Conservation (phyloP, 305 asterid species). For the Fraxinus xanthoxyloides region DNA sequence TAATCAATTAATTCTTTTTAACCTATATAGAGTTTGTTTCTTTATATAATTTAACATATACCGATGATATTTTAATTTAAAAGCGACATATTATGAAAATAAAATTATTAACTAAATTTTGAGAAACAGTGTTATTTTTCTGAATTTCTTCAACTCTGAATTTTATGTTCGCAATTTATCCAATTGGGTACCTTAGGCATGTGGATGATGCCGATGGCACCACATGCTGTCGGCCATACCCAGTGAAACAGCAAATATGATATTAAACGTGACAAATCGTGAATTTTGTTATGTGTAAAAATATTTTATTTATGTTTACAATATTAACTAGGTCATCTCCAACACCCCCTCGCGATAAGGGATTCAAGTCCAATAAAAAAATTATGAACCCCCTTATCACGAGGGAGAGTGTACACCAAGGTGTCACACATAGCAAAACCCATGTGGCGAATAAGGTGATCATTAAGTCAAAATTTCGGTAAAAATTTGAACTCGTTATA, state of each 20-base stretch:
- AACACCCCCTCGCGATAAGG: background rate
- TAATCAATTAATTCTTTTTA: background rate
- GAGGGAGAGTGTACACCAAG: too few relatives aligned
- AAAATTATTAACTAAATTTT: too few relatives aligned
- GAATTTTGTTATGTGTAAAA: too few relatives aligned
- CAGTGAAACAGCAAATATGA: background rate
- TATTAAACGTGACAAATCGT: background rate
- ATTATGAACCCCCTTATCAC: too few relatives aligned
- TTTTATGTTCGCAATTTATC: background rate
- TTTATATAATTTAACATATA: too few relatives aligned
- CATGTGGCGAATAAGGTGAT: background rate
- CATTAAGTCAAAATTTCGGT: background rate
- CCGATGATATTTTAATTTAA: too few relatives aligned
- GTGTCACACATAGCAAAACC: too few relatives aligned
- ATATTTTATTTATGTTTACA: background rate
- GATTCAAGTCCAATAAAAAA: too few relatives aligned
- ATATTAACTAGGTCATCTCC: background rate
- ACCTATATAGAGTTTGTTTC: too few relatives aligned
- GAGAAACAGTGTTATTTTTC: background rate
- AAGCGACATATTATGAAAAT: background rate
- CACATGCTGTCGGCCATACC: slow-evolving; percentile 32
- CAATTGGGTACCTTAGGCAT: slow-evolving; percentile 8
- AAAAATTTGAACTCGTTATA: background rate
- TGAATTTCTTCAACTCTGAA: background rate
- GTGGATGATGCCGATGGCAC: slow-evolving; percentile 21